Base-by-base conservation (phyloP, 352 stramenopile genomes). In the Pythium dissimile region DNA sequence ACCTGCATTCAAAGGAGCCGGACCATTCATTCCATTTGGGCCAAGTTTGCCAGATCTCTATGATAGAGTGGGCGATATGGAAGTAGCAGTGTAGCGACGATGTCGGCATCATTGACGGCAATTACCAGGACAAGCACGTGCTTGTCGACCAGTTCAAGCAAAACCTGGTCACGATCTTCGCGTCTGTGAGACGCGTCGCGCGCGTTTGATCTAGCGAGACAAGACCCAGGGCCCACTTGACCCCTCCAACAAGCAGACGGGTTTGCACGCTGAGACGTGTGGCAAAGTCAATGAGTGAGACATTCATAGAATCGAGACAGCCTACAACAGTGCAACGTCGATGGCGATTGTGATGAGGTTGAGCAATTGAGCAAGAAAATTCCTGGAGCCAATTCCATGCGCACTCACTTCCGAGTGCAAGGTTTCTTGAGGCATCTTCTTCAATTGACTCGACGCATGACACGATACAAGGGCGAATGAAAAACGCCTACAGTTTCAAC, bases 141-240 rank as follows among this genome's bases (percentile, higher is more conserved):
- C 73, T 70, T 1, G 21, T 83, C 1, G 52, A 75, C 16, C 59
- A 81, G 44, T 84, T 76, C 49, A 43, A 48, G 2, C 24, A 34
- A 27, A 87, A 87, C 57, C 47, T 87, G 10, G 48, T 51, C n/a
- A 34, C 58, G 13, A 69, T 77, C 37, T 12, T 86, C 44, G 11
- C 15, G n/a, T 24, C 23, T 6, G 21, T 74, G 55, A 67, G 60
- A 46, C 32, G 34, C 3, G 28, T 62, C 39, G 58, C 72, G 7
- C 6, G 5, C 34, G 16, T 12, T n/a, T 41, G 6, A 41, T 41
- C 20, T n/a, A 37, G 20, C 10, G 23, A 10, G 12, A 16, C 12
- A 9, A 28, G 18, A 18, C 11, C 2, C 21, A 3, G 5, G 38
- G 35, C 10, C 34, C 38, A 16, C 24, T 57, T 9, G 37, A 57